Evolutionary conservation across 164 flowering plant genomes (phyloP), one percentile per base, ranked within the genome.

Genomic region (Houttuynia cordata): DNA sequence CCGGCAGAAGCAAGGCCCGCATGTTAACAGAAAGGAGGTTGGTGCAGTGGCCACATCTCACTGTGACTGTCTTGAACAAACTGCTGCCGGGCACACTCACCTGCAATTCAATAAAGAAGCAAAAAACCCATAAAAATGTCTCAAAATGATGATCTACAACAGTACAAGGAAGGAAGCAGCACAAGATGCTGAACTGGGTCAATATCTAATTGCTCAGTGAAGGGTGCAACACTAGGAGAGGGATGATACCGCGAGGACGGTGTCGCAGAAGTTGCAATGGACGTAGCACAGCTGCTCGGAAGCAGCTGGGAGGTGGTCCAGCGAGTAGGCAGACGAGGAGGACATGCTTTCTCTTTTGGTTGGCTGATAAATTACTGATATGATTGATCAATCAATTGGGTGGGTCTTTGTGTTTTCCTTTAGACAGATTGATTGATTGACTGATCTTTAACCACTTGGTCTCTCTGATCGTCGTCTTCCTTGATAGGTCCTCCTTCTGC

Each of bases 21-120:
- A 86, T 90, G 87, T 90, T 90, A 20, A 86, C 99, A 0, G 96
- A 79, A 53, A 90, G 77, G 40, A 93, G 85, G 67, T 86, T 90
- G 79, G 86, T 73, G 84, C 99, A 93, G 76, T 90, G 96, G 6
- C 99, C 99, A 39, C 99, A 93, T 81, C 97, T 75, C n/a, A 93
- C 99, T 0, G 96, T 90, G 3, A 88, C 97, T 4, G 86, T 90
- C 88, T 86, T 86, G 83, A 85, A 85, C 79, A 93, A 74, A 64
- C 92, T 88, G 60, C 72, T 72, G 75, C 81, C 77, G 66, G 99
- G 99, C 68, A 93, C 99, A 62, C 96, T 90, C 70, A 90, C 97
- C 99, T 93, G 62, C 57, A 57, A 50, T 13, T 23, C 51, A 49
- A 62, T 53, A 21, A n/a, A n/a, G n/a, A n/a, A n/a, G n/a, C 40